These are phyloP conservation scores for Pseudogymnoascus sp. DNA, from an alignment of 2,329 filamentous ascomycete species.

Conservation along the genomic window DNA sequence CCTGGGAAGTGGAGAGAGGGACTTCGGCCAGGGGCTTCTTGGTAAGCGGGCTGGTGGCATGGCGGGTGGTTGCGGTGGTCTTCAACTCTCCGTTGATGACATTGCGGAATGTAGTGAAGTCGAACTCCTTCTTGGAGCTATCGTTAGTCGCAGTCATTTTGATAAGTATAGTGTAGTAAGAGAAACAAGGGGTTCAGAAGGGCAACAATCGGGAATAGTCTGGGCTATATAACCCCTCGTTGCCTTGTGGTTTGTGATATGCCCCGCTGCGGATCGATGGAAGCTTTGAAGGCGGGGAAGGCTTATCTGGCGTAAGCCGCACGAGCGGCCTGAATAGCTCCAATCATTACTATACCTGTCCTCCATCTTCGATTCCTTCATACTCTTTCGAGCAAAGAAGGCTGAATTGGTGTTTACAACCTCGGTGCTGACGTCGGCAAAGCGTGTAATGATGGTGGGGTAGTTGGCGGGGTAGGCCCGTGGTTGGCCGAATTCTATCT, in stretches of 20 bases:
- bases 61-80: constrained; percentile 8
- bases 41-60: constrained; percentile 15
- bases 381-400: not conserved
- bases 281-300: not conserved
- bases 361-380: not conserved
- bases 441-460: not conserved
- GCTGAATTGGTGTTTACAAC: not conserved
- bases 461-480: not conserved
- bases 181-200: not conserved
- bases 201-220: not conserved
- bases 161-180: not conserved
- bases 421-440: not conserved
- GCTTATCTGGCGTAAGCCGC: not conserved
- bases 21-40: constrained; percentile 18
- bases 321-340: not conserved
- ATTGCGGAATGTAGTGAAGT: constrained; percentile 15
- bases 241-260: not conserved
- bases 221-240: not conserved
- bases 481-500: not conserved
- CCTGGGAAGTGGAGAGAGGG: constrained; percentile 35
- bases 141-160: not conserved
- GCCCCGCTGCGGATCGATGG: not conserved
- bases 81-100: constrained; percentile 15
- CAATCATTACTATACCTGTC: not conserved
- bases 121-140: constrained; percentile 5